phyloP scores from a whole-genome alignment of 1,284 basidiomycete species.

The Ganoderma leucocontextum region DNA sequence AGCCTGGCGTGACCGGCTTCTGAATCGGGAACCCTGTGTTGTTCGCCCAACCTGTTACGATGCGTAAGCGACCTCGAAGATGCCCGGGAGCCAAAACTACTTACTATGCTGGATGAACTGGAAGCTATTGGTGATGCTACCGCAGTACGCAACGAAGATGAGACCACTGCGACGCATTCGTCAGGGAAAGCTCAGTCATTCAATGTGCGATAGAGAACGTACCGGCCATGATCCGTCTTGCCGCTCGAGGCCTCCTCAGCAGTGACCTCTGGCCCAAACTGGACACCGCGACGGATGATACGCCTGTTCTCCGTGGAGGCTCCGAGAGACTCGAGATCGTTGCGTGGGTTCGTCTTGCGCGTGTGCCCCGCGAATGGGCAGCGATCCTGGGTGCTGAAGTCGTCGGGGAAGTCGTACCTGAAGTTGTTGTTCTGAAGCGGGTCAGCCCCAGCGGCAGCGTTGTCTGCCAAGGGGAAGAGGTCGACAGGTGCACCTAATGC shows the following conservation, averaged over 20 bases:
- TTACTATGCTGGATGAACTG: conserved; percentile 53
- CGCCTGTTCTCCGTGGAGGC: conserved; percentile 27
- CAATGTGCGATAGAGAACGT: neutral
- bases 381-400: conserved; percentile 43
- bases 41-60: conserved; percentile 42
- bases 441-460: conserved; percentile 44
- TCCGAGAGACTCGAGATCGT: conserved; percentile 23
- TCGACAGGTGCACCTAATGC: conserved; percentile 46
- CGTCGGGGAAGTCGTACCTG: conserved; percentile 37
- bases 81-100: conserved; percentile 8
- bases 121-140: conserved; percentile 55
- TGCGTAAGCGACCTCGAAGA: neutral
- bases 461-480: conserved; percentile 44
- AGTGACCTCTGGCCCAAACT: conserved; percentile 52
- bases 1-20: conserved; percentile 36
- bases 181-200: neutral
- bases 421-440: conserved; percentile 48
- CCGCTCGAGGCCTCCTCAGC: conserved; percentile 43
- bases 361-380: conserved; percentile 67
- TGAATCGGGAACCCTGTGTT: conserved; percentile 38
- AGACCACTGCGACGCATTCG: conserved; percentile 43
- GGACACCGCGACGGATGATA: conserved; percentile 48
- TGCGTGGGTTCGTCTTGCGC: conserved; percentile 63
- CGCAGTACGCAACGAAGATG: conserved; percentile 59
- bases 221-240: conserved; percentile 51